Evolutionary conservation across 345 rosid genomes (phyloP), one percentile per base, ranked within the genome.

Genomic region (Populus nigra): DNA sequence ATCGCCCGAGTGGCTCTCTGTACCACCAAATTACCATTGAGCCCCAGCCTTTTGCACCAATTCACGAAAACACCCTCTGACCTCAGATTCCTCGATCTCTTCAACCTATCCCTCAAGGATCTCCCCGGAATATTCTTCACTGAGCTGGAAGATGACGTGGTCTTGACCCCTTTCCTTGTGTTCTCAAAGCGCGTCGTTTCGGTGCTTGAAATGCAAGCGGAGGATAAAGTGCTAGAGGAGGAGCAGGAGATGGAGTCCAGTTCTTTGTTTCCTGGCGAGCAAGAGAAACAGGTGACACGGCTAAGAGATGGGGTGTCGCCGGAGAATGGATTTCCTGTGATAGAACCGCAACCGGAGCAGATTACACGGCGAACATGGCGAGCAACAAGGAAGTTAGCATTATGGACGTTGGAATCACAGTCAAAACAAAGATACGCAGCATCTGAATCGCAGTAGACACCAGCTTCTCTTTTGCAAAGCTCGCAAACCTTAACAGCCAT

Each of bases 351-450:
- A 50, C 18, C 16, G 31, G 50, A 55, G 78, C 86, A 88, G 63
- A 88, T n/a, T 25, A 74, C 6, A 33, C 47, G 50, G 45, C 88
- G 86, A 62, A 83, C 20, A 71, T 85, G 91, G 38, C 86, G 91
- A n/a, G 89, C 86, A 15, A 86, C 89, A 74, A 88, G 87, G 78
- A 88, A 88, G 85, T 88, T 88, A 29, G 88, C 87, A 12, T 69
- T 45, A 74, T 88, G 89, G 66, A 88, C 91, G 43, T 71, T 57
- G 65, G 79, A 33, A 73, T 88, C 88, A 81, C 91, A 88, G 49
- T 39, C 53, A 20, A 65, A 20, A 72, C 89, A 88, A 23, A 88
- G 88, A 55, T 85, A 86, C 23, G 89, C 91, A 16, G 82, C 50
- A 77, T 88, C 89, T 1, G 91, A 81, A 7, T 67, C 74, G 68